Evolutionary conservation across 2,329 filamentous ascomycete genomes (phyloP), one percentile per base, ranked within the genome.

Genomic region (Phialemonium atrogriseum): DNA sequence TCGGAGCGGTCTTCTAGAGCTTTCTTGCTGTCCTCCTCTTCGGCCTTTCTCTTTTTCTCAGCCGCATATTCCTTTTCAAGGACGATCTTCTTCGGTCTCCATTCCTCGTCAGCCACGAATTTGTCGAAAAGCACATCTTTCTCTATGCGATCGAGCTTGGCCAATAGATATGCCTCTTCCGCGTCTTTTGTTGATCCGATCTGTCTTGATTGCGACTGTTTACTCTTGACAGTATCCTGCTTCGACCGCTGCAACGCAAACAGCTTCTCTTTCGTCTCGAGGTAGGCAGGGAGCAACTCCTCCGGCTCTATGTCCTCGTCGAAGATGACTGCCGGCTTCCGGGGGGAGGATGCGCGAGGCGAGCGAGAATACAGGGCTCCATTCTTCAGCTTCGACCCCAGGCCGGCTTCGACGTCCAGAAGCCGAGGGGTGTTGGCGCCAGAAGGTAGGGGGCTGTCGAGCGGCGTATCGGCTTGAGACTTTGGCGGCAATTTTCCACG

Each of bases 111-210:
- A 5, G 80, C 83, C 20, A 71, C 54, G 27, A 68, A 64, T 35
- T 68, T 70, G 49, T 89, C 83, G 46, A 88, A 87, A 4, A 89
- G 59, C 11, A 86, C 66, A 49, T 89, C 84, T 16, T 75, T 80
- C 47, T 91, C 81, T 24, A 95, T 84, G 38, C 73, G 73, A 22
- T 77, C 70, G 23, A 95, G 60, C 50, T 88, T 93, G 11, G 78
- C 76, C 24, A 80, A 68, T 3, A 94, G 57, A 44, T 78, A 84
- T 8, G 70, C 69, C 25, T 77, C 62, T 38, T 74, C 70, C 14
- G 71, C 53, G 11, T 56, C 52, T 17, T 62, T 54, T 44, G 18
- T 40, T 33, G 17, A 40, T 35, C 38, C 35, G 33, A 44, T 39
- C 35, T 40, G 42, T 22, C 39, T 52, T 39, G 21, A 40, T 42